Conservation (phyloP, 2,329 filamentous ascomycete species). For the Fusarium sp. region DNA sequence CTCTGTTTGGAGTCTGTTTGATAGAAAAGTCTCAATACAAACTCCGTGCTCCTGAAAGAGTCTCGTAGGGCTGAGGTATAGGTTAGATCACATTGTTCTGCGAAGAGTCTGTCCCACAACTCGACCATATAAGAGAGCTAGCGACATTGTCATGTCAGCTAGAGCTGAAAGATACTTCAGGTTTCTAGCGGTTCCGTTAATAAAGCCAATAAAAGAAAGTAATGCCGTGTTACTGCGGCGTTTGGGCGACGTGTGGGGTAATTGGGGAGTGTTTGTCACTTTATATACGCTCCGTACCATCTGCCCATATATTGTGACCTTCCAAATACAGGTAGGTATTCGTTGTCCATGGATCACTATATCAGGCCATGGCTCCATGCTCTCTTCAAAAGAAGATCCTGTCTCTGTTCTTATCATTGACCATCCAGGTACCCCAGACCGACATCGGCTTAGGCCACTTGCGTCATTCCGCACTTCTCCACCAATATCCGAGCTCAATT, state of each 20-base stretch:
- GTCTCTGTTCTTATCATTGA: not conserved
- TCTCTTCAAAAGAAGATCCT: not conserved
- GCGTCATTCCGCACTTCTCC: conserved; percentile 34
- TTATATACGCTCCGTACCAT: not conserved
- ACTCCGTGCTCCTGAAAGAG: too few relatives aligned
- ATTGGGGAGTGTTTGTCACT: not conserved
- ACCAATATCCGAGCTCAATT: conserved; percentile 31
- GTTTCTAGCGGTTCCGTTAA: not conserved
- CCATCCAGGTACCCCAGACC: conserved; percentile 25
- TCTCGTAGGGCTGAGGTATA: not conserved
- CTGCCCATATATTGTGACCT: not conserved
- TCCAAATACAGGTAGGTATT: not conserved
- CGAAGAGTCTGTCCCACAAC: not conserved
- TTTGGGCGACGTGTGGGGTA: not conserved
- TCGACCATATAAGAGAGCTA: not conserved
- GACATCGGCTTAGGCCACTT: conserved; percentile 32
- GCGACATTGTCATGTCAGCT: not conserved
- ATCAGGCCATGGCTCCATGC: not conserved
- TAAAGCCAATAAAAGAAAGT: not conserved
- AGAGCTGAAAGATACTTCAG: rapidly evolving
- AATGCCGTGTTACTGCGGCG: not conserved
- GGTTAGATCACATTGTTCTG: not conserved
- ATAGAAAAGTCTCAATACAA: not conserved
- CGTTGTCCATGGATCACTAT: not conserved
- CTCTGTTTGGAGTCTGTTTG: too few relatives aligned